Evolutionary conservation across 345 rosid species (phyloP).

Genomic region (Jatropha curcas): DNA sequence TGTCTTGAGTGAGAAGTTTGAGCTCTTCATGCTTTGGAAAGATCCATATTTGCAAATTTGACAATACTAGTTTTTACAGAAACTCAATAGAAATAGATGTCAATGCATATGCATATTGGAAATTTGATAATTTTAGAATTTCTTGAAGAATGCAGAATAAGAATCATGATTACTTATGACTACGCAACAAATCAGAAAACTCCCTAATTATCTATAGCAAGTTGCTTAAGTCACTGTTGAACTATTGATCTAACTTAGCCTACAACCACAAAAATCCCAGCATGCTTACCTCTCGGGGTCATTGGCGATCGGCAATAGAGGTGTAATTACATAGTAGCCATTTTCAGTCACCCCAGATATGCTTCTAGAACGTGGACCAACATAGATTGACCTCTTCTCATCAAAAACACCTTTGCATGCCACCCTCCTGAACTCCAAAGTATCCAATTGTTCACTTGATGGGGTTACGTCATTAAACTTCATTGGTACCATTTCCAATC

Average conservation of each 20-base stretch:
- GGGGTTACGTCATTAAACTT: conserved; percentile 48
- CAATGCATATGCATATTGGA: neutral
- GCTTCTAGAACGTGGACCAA: conserved; percentile 94
- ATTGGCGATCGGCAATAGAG: conserved; percentile 64
- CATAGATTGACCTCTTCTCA: conserved; percentile 60
- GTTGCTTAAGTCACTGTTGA: neutral
- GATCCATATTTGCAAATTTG: neutral
- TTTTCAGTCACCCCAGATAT: conserved; percentile 92
- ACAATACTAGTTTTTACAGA: neutral
- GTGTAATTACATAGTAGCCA: conserved; percentile 79
- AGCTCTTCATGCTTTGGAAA: neutral
- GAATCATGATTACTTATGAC: neutral
- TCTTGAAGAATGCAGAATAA: neutral
- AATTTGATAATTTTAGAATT: neutral
- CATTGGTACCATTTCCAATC: conserved; percentile 76
- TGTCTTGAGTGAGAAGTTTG: neutral
- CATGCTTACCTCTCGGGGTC: conserved; percentile 62
- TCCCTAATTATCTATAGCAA: neutral
- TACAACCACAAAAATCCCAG: neutral
- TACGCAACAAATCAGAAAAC: neutral
- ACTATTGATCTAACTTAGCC: neutral
- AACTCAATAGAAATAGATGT: neutral
- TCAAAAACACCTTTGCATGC: conserved; percentile 71
- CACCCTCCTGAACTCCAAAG: conserved; percentile 80
- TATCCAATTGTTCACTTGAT: conserved; percentile 40